phyloP scores from a whole-genome alignment of 2,329 filamentous ascomycete species.

The Capronia americana region DNA sequence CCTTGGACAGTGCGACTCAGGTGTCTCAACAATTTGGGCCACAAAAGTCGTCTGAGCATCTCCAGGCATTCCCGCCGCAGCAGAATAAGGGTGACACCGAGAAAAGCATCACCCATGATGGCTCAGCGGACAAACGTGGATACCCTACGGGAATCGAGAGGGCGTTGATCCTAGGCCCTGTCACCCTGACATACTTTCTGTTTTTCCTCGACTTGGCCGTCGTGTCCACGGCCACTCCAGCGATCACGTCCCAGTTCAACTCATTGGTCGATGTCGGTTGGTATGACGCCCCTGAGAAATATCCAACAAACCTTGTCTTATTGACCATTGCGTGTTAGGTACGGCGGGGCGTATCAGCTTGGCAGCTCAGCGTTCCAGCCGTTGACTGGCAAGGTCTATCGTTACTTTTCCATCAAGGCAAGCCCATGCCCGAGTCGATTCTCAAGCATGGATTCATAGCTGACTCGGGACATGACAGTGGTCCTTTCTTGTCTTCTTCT shows the following conservation, averaged over 20 bases:
- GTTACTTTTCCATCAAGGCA: slow-evolving; percentile 53
- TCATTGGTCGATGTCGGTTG: slow-evolving; percentile 48
- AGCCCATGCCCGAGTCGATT: not conserved
- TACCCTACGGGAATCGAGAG: not conserved
- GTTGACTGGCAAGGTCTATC: slow-evolving; percentile 54
- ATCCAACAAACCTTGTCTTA: no score
- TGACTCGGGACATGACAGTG: slow-evolving; percentile 34
- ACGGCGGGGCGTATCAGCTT: slow-evolving; percentile 25
- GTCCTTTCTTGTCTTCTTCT: slow-evolving; percentile 52
- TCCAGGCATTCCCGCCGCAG: not conserved
- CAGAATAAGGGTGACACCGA: not conserved
- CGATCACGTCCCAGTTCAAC: slow-evolving; percentile 46
- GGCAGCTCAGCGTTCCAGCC: slow-evolving; percentile 50
- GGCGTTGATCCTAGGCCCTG: not conserved
- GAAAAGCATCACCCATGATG: not conserved
- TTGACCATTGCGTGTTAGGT: not conserved
- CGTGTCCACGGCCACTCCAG: slow-evolving; percentile 37
- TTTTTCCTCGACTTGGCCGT: slow-evolving; percentile 18
- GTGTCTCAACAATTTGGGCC: no score
- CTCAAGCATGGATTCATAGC: not conserved
- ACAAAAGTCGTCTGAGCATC: not conserved
- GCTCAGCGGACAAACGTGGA: not conserved
- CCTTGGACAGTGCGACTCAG: no score
- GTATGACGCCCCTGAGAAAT: slow-evolving; percentile 37
- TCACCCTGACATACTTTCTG: slow-evolving; percentile 8